A percentile compares a stretch with the other conserved stretches of the same genome.
Conservation (phyloP, 192 early-diverging fungal species). For the Podila epicladia region DNA sequence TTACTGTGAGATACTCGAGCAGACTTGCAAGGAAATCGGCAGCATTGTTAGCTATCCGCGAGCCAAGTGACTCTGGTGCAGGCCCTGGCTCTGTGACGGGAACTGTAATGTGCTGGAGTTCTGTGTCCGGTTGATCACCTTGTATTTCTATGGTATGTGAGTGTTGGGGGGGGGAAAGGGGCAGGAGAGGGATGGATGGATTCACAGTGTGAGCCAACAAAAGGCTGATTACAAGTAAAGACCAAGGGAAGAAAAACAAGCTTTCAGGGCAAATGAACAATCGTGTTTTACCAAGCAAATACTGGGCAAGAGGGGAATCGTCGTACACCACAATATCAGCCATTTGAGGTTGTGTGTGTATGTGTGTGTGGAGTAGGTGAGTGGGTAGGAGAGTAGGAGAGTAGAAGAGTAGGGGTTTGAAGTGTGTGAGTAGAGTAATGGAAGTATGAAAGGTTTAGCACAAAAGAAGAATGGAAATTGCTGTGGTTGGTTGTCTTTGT, state of each 20-base stretch:
- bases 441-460: too few species aligned
- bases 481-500: too few species aligned
- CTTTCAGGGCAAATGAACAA: neutral
- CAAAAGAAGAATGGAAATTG: too few species aligned
- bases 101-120: constrained; percentile 37
- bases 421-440: too few species aligned
- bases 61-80: constrained; percentile 13
- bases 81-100: constrained; percentile 38
- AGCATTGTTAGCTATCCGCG: constrained; percentile 23
- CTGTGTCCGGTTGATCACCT: constrained; percentile 37
- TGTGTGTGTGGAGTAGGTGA: neutral
- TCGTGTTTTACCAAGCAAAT: constrained; percentile 60
- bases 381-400: too few species aligned
- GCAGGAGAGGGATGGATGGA: neutral
- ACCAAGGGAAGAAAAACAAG: neutral
- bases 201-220: neutral
- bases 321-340: constrained; percentile 69
- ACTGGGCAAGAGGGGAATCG: constrained; percentile 70
- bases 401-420: too few species aligned
- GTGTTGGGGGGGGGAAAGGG: neutral
- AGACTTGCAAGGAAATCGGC: constrained; percentile 28
- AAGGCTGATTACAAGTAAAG: neutral
- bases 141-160: constrained; percentile 34
- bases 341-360: constrained; percentile 35
- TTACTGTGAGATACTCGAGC: constrained; percentile 38